phyloP scores from a whole-genome alignment of 2,329 filamentous ascomycete genomes.

The Aspergillus hortae region DNA sequence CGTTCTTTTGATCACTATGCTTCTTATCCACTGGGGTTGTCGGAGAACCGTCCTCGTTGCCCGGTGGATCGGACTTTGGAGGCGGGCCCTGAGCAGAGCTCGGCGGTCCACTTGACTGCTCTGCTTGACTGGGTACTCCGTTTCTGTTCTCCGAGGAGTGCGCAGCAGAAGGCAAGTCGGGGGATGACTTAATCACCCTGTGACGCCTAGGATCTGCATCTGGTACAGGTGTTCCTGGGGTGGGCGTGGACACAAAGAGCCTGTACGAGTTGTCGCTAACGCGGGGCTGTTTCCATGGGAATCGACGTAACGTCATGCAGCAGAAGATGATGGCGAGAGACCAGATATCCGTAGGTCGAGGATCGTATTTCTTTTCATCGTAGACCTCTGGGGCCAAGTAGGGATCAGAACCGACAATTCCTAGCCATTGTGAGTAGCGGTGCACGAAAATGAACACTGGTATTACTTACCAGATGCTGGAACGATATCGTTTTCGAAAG shows the following conservation, averaged over 20 bases:
- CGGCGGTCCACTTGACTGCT: slow-evolving; percentile 12
- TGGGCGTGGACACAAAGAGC: slow-evolving; percentile 81
- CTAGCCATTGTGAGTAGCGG: slow-evolving; percentile 38
- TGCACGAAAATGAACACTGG: neutral
- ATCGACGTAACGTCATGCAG: slow-evolving; percentile 92
- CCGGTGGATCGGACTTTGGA: slow-evolving; percentile 15
- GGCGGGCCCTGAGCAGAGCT: slow-evolving; percentile 19
- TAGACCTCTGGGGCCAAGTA: slow-evolving; percentile 97
- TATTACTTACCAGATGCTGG: slow-evolving; percentile 67
- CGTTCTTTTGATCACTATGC: slow-evolving; percentile 16
- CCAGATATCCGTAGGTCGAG: slow-evolving; percentile 93
- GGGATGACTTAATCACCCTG: slow-evolving; percentile 31
- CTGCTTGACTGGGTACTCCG: slow-evolving; percentile 8
- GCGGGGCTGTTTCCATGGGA: slow-evolving; percentile 95
- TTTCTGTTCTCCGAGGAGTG: slow-evolving; percentile 16
- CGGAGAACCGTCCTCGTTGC: slow-evolving; percentile 20
- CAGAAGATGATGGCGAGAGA: slow-evolving; percentile 98
- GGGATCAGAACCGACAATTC: slow-evolving; percentile 82
- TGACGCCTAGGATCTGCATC: slow-evolving; percentile 37
- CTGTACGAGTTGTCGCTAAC: slow-evolving; percentile 92
- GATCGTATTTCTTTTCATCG: slow-evolving; percentile 88
- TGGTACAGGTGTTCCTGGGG: slow-evolving; percentile 58
- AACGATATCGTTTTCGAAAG: slow-evolving; percentile 86
- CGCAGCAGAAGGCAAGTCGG: slow-evolving; percentile 29
- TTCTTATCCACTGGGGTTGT: slow-evolving; percentile 24